These are phyloP conservation scores for Coemansia sp. DNA, from an alignment of 192 early-diverging fungal genomes.

Conservation along the genomic window DNA sequence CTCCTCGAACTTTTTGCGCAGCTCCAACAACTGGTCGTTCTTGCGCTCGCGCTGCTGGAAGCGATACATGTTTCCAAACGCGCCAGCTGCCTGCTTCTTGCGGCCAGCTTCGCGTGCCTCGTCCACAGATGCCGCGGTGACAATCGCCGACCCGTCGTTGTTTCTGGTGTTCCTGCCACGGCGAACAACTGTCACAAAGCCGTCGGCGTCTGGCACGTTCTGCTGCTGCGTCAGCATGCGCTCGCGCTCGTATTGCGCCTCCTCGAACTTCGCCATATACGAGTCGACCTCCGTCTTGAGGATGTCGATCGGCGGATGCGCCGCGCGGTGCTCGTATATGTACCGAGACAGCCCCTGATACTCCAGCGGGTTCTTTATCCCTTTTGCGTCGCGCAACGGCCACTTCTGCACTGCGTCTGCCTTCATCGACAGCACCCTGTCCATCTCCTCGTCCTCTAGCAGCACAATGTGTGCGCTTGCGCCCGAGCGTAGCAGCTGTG, in stretches of 20 bases:
- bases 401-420: conserved; percentile 37
- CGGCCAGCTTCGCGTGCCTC: conserved; percentile 60
- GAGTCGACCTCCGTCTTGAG: conserved; percentile 69
- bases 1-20: conserved; percentile 91
- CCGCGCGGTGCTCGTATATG: conserved; percentile 40
- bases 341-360: conserved; percentile 41
- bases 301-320: conserved; percentile 39
- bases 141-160: conserved; percentile 66
- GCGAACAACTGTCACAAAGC: conserved; percentile 83
- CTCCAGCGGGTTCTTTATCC: conserved; percentile 22
- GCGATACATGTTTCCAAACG: conserved; percentile 86
- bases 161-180: conserved; percentile 66
- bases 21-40: conserved; percentile 80
- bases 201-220: conserved; percentile 90
- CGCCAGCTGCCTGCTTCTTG: conserved; percentile 70
- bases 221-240: conserved; percentile 62
- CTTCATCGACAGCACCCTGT: conserved; percentile 64
- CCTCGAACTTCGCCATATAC: conserved; percentile 77
- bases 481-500: conserved; percentile 56
- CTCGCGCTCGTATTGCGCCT: conserved; percentile 69
- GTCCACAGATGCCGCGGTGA: conserved; percentile 60
- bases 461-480: conserved; percentile 71
- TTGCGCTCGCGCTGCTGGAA: conserved; percentile 95
- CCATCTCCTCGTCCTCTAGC: conserved; percentile 64
- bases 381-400: conserved; percentile 53